Evolutionary conservation across 768 basidiomycete genomes (phyloP), one percentile per base, ranked within the genome.

Genomic region (Cantharellus cinnabarinus): DNA sequence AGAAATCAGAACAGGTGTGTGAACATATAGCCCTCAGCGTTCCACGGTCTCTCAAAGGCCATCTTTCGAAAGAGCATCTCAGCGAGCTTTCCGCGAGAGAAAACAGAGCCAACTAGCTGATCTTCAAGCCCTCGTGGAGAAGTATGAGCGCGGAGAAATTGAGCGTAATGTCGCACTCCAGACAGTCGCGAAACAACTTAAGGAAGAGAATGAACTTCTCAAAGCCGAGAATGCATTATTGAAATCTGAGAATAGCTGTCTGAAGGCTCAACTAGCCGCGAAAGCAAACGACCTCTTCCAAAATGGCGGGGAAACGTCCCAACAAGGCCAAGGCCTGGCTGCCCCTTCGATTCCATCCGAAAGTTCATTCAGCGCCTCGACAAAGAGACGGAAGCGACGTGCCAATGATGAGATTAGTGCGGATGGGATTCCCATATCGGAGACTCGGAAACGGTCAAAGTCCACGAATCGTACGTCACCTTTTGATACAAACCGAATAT

Each of bases 111-210:
- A 89, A 66, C 81, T 91, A 41, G 81, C 85, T 4, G 88, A 89
- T 62, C 77, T 91, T 41, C 88, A 91, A 70, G 83, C 87, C 56
- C 84, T 87, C 53, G 74, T 91, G 56, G 81, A 85, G 62, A 78
- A 79, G 20, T 90, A 89, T 65, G 88, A 91, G 67, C 85, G 87
- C 67, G 89, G 89, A n/a, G 88, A 90, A 67, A 80, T 89, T 37
- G 85, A 90, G 68, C 80, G 86, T 59, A 89, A 85, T 66, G 79
- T 90, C 56, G 85, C 85, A 52, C 73, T 91, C 29, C 89, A 90
- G 69, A 80, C 76, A 58, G 78, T 87, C 58, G 86, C 85, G 10
- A 89, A 88, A 70, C 79, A 80, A 40, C 76, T 86, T 60, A 90
- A 89, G 70, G 86, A 88, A 64, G 89, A 91, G 67, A 91, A 91